Percentiles rank a stretch among this genome's conserved stretches.
phyloP scores from a whole-genome alignment of 371 early-diverging fungal genomes.

The Mucor mucedo region DNA sequence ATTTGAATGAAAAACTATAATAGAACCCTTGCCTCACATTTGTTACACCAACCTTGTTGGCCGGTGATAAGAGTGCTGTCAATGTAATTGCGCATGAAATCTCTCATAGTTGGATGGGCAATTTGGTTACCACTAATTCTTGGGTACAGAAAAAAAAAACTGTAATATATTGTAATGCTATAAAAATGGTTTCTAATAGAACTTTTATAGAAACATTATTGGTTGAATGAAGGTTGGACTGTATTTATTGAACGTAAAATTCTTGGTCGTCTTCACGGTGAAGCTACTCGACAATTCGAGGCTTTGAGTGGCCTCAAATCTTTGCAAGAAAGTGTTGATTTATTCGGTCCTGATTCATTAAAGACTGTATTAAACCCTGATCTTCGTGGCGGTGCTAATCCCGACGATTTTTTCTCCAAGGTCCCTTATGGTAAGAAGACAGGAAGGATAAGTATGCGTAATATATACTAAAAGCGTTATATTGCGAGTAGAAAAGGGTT shows the following conservation, averaged over 20 bases:
- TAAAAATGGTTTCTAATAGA: neutral
- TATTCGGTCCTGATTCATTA: slow-evolving; percentile 75
- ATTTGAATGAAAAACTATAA: no score
- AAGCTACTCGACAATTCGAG: slow-evolving; percentile 81
- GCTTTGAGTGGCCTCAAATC: slow-evolving; percentile 87
- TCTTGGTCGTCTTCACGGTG: slow-evolving; percentile 79
- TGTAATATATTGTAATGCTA: neutral
- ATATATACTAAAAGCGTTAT: neutral
- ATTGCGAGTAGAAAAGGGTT: slow-evolving; percentile 73
- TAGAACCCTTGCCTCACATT: slow-evolving; percentile 92
- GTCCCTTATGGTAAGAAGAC: slow-evolving; percentile 75
- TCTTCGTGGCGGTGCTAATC: slow-evolving; percentile 79
- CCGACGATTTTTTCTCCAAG: slow-evolving; percentile 92
- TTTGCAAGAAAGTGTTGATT: slow-evolving; percentile 77
- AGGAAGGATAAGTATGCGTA: neutral
- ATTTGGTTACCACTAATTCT: slow-evolving; percentile 88
- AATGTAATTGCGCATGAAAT: slow-evolving; percentile 98
- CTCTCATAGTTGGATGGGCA: slow-evolving; percentile 97
- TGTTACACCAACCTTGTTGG: slow-evolving; percentile 88
- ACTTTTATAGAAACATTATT: slow-evolving; percentile 67
- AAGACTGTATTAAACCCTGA: slow-evolving; percentile 82
- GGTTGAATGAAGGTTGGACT: slow-evolving; percentile 97
- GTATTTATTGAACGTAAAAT: slow-evolving; percentile 96
- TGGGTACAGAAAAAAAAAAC: slow-evolving; percentile 64
- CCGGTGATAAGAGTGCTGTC: slow-evolving; percentile 88